These are phyloP conservation scores for Rhexocercosporidium sp. DNA, from an alignment of 2,329 filamentous ascomycete genomes.

Conservation along the genomic window DNA sequence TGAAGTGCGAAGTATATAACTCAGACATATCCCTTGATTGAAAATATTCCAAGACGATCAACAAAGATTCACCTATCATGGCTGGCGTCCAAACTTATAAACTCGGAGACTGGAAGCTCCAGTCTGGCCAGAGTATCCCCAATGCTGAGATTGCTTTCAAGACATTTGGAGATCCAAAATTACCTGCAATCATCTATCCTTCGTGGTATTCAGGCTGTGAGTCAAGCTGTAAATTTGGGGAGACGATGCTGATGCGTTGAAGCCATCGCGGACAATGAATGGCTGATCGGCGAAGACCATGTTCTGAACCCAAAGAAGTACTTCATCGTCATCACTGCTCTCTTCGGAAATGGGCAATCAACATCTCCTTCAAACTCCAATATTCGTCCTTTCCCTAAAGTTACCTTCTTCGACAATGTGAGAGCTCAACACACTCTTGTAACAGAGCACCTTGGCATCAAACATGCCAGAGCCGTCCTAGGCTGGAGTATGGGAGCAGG, in stretches of 20 bases:
- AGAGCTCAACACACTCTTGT: slow-evolving; percentile 68
- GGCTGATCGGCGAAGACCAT: slow-evolving; percentile 60
- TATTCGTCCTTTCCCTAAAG: slow-evolving; percentile 62
- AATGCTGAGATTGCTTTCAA: slow-evolving; percentile 77
- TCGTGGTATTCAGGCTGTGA: slow-evolving; percentile 73
- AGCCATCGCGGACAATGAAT: slow-evolving; percentile 72
- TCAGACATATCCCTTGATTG: background rate
- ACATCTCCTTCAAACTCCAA: slow-evolving; percentile 68
- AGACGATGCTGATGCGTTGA: slow-evolving; percentile 16
- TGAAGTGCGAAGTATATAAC: background rate
- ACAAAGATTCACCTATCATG: slow-evolving; percentile 15
- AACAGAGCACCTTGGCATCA: slow-evolving; percentile 65
- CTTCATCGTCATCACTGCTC: slow-evolving; percentile 70
- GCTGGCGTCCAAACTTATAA: slow-evolving; percentile 52
- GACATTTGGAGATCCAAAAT: slow-evolving; percentile 67
- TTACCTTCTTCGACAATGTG: slow-evolving; percentile 73
- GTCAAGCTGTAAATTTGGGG: slow-evolving; percentile 29
- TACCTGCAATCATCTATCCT: slow-evolving; percentile 75
- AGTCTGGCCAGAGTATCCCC: slow-evolving; percentile 65
- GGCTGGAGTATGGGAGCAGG: slow-evolving; percentile 76
- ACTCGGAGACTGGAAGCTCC: slow-evolving; percentile 70
- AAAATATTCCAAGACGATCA: background rate
- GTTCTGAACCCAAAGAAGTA: slow-evolving; percentile 68
- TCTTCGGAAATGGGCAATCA: slow-evolving; percentile 73
- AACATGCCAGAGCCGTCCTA: slow-evolving; percentile 64